Conservation (phyloP, 2,329 filamentous ascomycete genomes). For the Chaetomium strumarium region DNA sequence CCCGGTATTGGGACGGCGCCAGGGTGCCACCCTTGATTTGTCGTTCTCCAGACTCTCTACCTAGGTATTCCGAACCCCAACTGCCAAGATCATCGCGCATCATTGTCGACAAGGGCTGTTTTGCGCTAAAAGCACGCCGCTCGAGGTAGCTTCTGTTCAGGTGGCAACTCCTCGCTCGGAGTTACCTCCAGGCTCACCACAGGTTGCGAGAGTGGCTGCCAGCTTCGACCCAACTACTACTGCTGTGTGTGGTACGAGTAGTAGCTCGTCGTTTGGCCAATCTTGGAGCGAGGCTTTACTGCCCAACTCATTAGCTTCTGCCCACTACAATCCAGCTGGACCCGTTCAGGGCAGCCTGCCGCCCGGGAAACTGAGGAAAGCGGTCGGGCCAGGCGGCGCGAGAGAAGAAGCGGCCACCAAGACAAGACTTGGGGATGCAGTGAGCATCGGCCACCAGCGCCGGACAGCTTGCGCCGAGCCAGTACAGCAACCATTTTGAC, state of each 20-base stretch:
- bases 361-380: not conserved
- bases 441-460: not conserved
- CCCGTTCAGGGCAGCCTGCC: slow-evolving; percentile 6
- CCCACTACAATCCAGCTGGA: slow-evolving; percentile 1
- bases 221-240: not conserved
- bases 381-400: not conserved
- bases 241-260: too few relatives aligned
- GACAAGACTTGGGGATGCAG: not conserved
- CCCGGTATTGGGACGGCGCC: too few relatives aligned
- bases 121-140: too few relatives aligned
- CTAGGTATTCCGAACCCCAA: too few relatives aligned
- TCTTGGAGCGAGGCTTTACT: slow-evolving; percentile 5
- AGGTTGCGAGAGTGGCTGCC: too few relatives aligned
- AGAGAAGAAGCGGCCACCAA: not conserved
- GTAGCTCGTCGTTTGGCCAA: not conserved
- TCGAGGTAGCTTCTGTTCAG: too few relatives aligned
- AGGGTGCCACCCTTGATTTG: too few relatives aligned
- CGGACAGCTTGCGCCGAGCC: not conserved
- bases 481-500: slow-evolving; percentile 1
- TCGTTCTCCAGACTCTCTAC: too few relatives aligned
- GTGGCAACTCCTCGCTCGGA: too few relatives aligned
- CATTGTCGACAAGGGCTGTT: too few relatives aligned
- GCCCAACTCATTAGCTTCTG: not conserved
- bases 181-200: too few relatives aligned
- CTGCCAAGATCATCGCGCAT: too few relatives aligned